These are phyloP conservation scores for Ganoderma multipileum DNA, from an alignment of 1,284 basidiomycete genomes.

Conservation along the genomic window DNA sequence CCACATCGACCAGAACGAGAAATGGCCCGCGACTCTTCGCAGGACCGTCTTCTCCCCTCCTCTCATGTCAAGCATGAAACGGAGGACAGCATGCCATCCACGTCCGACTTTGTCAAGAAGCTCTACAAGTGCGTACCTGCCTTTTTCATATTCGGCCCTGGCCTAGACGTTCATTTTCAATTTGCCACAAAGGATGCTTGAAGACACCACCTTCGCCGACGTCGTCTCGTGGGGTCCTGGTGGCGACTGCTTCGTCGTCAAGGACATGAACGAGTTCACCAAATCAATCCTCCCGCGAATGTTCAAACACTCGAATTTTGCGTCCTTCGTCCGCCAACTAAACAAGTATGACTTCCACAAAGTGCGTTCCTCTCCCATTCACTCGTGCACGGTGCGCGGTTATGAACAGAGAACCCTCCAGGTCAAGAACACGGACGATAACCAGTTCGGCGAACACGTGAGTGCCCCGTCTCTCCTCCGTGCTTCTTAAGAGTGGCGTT, in stretches of 20 bases:
- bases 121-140: slow-evolving; percentile 80
- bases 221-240: slow-evolving; percentile 89
- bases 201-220: slow-evolving; percentile 76
- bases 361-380: slow-evolving; percentile 47
- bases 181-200: slow-evolving; percentile 73
- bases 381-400: slow-evolving; percentile 12
- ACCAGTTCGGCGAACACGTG: slow-evolving; percentile 81
- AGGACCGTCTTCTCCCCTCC: slow-evolving; percentile 29
- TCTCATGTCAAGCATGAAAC: slow-evolving; percentile 41
- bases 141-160: slow-evolving; percentile 18
- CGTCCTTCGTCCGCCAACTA: slow-evolving; percentile 91
- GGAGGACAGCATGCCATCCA: slow-evolving; percentile 75
- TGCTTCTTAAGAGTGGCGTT: slow-evolving; percentile 9
- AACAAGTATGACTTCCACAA: slow-evolving; percentile 99
- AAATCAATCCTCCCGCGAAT: slow-evolving; percentile 92
- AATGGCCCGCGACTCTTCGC: slow-evolving; percentile 33
- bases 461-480: slow-evolving; percentile 35
- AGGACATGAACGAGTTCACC: slow-evolving; percentile 98
- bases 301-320: slow-evolving; percentile 98
- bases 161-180: not conserved
- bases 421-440: slow-evolving; percentile 84
- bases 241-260: slow-evolving; percentile 94
- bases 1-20: slow-evolving; percentile 37
- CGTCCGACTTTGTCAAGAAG: slow-evolving; percentile 95
- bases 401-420: slow-evolving; percentile 26